Percentiles rank a stretch among this genome's conserved stretches.
Conservation (phyloP, 2,329 filamentous ascomycete species). For the Alternaria arbusti region DNA sequence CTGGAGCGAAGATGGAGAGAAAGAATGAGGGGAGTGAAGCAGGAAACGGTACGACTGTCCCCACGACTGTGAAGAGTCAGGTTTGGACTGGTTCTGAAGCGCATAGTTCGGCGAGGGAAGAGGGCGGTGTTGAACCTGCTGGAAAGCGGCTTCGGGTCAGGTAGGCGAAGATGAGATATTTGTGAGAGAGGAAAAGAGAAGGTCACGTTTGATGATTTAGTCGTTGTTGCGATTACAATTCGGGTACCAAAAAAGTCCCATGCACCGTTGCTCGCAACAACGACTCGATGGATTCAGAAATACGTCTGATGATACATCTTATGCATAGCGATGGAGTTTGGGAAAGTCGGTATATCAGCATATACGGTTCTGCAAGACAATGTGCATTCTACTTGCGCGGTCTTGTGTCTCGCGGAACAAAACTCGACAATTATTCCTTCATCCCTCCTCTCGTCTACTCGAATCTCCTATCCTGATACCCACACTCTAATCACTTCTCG, state of each 20-base stretch:
- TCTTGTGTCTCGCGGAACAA: too few species aligned
- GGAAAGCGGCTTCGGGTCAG: conserved; percentile 35
- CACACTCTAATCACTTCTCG: too few species aligned
- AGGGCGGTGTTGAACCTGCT: conserved; percentile 19
- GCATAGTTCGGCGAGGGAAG: background rate
- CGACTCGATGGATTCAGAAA: background rate
- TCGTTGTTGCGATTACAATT: background rate
- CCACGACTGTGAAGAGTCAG: background rate
- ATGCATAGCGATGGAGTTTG: conserved; percentile 1
- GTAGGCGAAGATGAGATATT: background rate
- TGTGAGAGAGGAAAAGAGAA: background rate
- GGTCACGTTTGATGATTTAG: background rate
- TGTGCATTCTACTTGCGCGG: too few species aligned
- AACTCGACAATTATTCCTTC: too few species aligned
- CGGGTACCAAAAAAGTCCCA: background rate
- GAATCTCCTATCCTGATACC: too few species aligned
- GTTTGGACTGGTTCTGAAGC: background rate
- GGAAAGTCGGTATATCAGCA: background rate
- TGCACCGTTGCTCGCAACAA: background rate
- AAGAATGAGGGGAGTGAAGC: background rate
- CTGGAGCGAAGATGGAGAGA: background rate
- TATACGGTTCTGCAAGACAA: too few species aligned
- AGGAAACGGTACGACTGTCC: background rate
- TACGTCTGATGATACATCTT: background rate
- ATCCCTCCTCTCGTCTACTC: too few species aligned